phyloP scores from a whole-genome alignment of 2,329 filamentous ascomycete species.

The Davidsoniella australis region DNA sequence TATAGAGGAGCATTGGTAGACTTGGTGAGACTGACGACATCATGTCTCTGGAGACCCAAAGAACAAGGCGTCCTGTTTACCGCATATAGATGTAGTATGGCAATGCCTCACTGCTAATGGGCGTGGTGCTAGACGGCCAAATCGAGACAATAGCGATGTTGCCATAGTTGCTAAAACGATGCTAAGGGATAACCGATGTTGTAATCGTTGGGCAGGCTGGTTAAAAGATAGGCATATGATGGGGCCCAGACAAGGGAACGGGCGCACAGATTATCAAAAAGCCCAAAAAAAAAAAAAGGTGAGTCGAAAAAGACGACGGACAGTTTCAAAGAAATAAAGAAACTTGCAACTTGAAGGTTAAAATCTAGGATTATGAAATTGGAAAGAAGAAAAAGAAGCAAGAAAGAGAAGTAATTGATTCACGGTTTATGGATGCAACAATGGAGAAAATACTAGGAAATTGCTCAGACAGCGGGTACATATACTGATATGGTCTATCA shows the following conservation, averaged over 20 bases:
- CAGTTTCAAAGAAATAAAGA: background rate
- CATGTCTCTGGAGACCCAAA: too few species aligned
- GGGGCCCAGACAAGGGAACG: conserved; percentile 1
- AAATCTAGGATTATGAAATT: background rate
- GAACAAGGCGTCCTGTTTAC: too few species aligned
- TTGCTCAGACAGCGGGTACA: too few species aligned
- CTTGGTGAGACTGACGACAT: too few species aligned
- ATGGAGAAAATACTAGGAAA: too few species aligned
- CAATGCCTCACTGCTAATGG: too few species aligned
- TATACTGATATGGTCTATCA: too few species aligned
- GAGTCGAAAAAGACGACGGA: background rate
- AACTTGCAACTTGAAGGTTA: too few species aligned
- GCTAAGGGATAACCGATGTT: conserved; percentile 10
- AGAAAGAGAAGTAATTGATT: background rate
- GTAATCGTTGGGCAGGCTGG: conserved; percentile 1
- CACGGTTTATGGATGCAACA: background rate
- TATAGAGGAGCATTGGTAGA: too few species aligned
- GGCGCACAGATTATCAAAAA: background rate
- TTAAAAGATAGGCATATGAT: conserved; percentile 10
- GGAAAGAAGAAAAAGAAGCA: background rate
- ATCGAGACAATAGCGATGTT: conserved; percentile 13
- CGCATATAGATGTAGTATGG: too few species aligned
- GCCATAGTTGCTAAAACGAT: conserved; percentile 10
- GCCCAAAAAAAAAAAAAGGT: background rate
- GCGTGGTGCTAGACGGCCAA: conserved; percentile 5